Evolutionary conservation across 495 filamentous ascomycete species (phyloP), one percentile per base, ranked within the genome.

Genomic region (Terfezia boudieri): DNA sequence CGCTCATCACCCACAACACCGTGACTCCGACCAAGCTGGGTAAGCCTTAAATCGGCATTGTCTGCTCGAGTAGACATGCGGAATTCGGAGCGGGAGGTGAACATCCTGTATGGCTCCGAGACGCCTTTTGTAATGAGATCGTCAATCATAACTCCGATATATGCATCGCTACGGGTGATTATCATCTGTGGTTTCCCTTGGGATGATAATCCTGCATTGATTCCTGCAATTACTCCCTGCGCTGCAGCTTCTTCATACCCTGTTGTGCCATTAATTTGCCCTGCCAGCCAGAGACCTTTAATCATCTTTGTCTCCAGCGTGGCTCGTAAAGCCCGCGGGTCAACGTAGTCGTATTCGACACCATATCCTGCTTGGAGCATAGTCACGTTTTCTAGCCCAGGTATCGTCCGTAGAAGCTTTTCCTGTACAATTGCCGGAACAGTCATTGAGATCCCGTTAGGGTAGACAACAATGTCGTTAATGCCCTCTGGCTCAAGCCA

Each of bases 121-220:
- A 98, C 89, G 49, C 90, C 90, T 68, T 95, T 96, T 36, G 90
- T 98, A 67, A 94, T 80, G 49, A 98, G 79, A 66, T 98, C 90
- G 68, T 98, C 90, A 66, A 98, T 90, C 90, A 98, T 94, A 69
- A 98, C 81, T 53, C 90, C 90, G 65, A 98, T 95, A 65, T 95
- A 98, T 14, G 83, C 85, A 67, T 96, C 90, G 11, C 82, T 80
- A 55, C 90, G 74, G n/a, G 75, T 78, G 16, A 98, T 72, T 2
- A 73, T 74, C 57, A 94, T 68, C 0, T 77, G 73, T 5, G 67
- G 63, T 14, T 81, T 78, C 20, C 71, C 71, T 56, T 79, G 78
- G 0, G 88, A 76, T 11, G 80, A 75, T 17, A 93, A 73, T 1
- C 92, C 92, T 8, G 90, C 90, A 63, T 96, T 96, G 59, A 83